phyloP scores from a whole-genome alignment of 1,284 basidiomycete species.

The Hemileia vastatrix region DNA sequence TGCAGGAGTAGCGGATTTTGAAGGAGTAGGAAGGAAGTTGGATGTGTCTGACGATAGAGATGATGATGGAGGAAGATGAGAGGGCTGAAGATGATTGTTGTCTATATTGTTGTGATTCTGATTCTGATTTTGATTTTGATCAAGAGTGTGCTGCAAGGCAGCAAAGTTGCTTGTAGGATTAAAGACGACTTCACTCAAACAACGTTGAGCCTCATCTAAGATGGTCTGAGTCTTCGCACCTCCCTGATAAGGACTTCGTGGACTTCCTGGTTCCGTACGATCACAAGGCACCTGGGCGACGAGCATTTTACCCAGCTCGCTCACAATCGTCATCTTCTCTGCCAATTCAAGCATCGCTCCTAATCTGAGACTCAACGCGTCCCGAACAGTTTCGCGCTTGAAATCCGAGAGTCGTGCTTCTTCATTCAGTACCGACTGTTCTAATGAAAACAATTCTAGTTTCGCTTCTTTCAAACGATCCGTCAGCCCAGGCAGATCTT shows the following conservation, averaged over 20 bases:
- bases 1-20: too few species aligned
- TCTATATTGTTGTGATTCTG: neutral
- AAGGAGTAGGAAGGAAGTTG: neutral
- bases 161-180: neutral
- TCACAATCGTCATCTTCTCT: conserved; percentile 37
- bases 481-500: conserved; percentile 30
- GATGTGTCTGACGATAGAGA: neutral
- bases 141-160: neutral
- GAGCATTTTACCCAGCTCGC: conserved; percentile 38
- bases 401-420: conserved; percentile 32
- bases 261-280: conserved; percentile 29
- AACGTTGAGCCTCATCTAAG: conserved; percentile 21
- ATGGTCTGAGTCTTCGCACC: conserved; percentile 6
- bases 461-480: conserved; percentile 32
- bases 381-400: conserved; percentile 26
- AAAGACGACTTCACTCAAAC: conserved; percentile 16
- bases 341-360: conserved; percentile 38
- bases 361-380: conserved; percentile 27
- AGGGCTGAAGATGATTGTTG: neutral
- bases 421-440: conserved; percentile 36
- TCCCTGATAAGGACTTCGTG: conserved; percentile 29
- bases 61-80: neutral
- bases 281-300: conserved; percentile 35
- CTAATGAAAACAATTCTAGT: conserved; percentile 36
- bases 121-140: neutral